A percentile compares a stretch with the other conserved stretches of the same genome.
phyloP scores from a whole-genome alignment of 2,329 filamentous ascomycete genomes.

The Trichoderma aggressivum region DNA sequence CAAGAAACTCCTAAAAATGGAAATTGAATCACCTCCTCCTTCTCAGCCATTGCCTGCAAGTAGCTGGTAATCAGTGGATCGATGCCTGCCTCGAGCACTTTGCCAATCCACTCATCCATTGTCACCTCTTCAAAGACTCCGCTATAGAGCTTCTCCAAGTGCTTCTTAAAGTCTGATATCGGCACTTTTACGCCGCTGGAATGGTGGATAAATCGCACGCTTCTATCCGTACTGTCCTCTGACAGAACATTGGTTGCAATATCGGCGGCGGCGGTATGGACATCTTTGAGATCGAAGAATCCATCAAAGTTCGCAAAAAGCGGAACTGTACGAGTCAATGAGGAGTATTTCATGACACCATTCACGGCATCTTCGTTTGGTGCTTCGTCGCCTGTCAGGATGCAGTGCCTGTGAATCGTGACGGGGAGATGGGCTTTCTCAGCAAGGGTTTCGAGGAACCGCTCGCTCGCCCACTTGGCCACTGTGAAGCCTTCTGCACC shows the following conservation, averaged over 20 bases:
- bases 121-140: background rate
- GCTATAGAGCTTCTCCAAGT: background rate
- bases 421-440: background rate
- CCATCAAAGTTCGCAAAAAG: background rate
- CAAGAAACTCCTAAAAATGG: background rate
- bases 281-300: background rate
- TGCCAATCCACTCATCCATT: background rate
- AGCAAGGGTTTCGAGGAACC: background rate
- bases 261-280: background rate
- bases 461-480: background rate
- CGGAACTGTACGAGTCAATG: background rate
- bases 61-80: background rate
- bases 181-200: background rate
- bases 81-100: background rate
- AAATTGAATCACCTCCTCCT: background rate
- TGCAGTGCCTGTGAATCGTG: background rate
- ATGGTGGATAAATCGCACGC: background rate
- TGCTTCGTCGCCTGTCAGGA: background rate
- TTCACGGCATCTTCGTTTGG: background rate
- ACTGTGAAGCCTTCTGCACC: background rate
- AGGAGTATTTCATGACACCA: background rate
- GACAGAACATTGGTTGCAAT: background rate
- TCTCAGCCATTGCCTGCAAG: background rate
- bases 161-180: background rate
- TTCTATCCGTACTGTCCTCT: background rate